Percentiles rank a stretch among this genome's conserved stretches.
Conservation (phyloP, 805 yeast species). For the Scheffersomyces lignosus region DNA sequence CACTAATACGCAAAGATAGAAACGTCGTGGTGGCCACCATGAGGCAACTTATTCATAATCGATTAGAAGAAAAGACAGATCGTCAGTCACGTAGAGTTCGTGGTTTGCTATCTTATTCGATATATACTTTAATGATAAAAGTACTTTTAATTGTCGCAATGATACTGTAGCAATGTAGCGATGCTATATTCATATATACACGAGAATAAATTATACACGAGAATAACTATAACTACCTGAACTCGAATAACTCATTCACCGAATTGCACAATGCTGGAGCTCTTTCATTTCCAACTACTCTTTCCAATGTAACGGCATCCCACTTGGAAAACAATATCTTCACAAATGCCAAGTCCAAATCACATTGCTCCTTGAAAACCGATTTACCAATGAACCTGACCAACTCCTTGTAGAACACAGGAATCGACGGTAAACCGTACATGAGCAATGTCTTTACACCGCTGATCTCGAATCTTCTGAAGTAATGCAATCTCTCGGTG, state of each 20-base stretch:
- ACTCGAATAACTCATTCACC: slow-evolving; percentile 73
- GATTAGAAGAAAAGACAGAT: too few species aligned
- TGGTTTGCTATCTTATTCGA: too few species aligned
- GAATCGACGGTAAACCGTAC: slow-evolving; percentile 84
- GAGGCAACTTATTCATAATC: too few species aligned
- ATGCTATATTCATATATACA: too few species aligned
- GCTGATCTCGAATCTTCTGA: slow-evolving; percentile 76
- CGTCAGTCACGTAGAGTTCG: too few species aligned
- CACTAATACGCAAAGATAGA: too few species aligned
- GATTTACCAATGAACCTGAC: slow-evolving; percentile 65
- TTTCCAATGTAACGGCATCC: slow-evolving; percentile 77
- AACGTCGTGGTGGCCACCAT: too few species aligned
- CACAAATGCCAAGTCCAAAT: slow-evolving; percentile 42
- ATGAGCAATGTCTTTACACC: slow-evolving; percentile 84
- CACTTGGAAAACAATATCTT: slow-evolving; percentile 71
- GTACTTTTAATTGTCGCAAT: too few species aligned
- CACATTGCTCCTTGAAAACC: slow-evolving; percentile 55
- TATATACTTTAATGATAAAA: too few species aligned
- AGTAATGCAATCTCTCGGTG: slow-evolving; percentile 92
- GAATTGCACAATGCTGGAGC: slow-evolving; percentile 71
- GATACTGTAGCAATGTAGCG: too few species aligned
- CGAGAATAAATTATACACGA: too few species aligned
- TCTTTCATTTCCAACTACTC: slow-evolving; percentile 77
- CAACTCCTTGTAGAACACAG: slow-evolving; percentile 77
- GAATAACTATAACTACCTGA: slow-evolving; percentile 38